Evolutionary conservation across 371 early-diverging fungal species (phyloP), one percentile per base, ranked within the genome.

Genomic region (Zancudomyces culisetae): DNA sequence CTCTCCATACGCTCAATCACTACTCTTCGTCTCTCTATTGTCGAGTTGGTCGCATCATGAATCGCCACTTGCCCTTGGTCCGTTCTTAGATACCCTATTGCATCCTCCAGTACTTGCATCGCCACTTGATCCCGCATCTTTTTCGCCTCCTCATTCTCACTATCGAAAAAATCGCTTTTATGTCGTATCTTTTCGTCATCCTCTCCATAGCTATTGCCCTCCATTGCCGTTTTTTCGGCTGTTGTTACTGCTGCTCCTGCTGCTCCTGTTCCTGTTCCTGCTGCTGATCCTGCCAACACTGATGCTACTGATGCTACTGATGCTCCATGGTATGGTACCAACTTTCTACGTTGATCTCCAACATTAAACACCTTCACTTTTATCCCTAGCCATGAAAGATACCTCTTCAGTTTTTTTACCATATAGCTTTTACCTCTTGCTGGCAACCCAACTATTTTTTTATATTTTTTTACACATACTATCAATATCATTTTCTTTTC

Each of bases 11-110:
- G 59, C 29, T 83, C 75, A 27, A 82, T 64, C n/a, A 96, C 62
- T 68, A 75, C 72, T 29, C 63, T 53, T 48, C 98, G 66, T 55
- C 93, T 70, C 47, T 77, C 79, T 2, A 67, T 72, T 0, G 96
- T 96, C 40, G 88, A 82, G 63, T 98, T 98, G 13, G 95, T 95
- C 24, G 94, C 98, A 60, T 98, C 98, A 56, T 93, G 93, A n/a
- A 94, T 73, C 30, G 87, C 96, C 6, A 92, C 84, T 42, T 69
- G 69, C 6, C 87, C 88, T n/a, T n/a, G n/a, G 23, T 77, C 81
- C 19, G 72, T 73, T 27, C 80, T 73, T 52, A 95, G 80, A 92
- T 93, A 97, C 10, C 70, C 67, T 42, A 92, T 62, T 77, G 92
- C 85, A 56, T 93, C 95, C 2, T 80, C 77, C 48, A 96, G 57